These are phyloP conservation scores for Alternaria sp. DNA, from an alignment of 2,329 filamentous ascomycete genomes.

Conservation along the genomic window DNA sequence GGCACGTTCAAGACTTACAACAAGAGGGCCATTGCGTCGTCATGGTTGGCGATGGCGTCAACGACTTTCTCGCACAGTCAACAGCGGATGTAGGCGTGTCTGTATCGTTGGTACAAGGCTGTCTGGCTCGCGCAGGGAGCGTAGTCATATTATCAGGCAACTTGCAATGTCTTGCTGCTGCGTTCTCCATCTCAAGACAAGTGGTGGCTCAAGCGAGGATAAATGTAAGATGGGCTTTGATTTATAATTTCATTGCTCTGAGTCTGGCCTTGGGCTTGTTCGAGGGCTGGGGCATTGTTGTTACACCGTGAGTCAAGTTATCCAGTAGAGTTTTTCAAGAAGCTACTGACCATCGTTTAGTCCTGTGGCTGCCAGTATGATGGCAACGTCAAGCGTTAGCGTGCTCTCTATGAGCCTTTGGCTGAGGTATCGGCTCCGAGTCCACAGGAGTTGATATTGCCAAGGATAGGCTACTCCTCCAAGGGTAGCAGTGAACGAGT, in stretches of 20 bases:
- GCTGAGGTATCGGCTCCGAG: background rate
- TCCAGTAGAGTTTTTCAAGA: background rate
- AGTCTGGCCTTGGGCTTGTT: background rate
- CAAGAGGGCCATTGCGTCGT: constrained; percentile 9
- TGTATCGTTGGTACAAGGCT: constrained; percentile 15
- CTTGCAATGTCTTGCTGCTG: background rate
- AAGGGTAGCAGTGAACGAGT: too few relatives aligned
- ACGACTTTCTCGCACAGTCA: constrained; percentile 13
- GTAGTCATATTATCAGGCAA: constrained; percentile 13
- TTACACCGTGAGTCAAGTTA: background rate
- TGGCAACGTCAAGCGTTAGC: constrained; percentile 9
- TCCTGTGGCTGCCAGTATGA: constrained; percentile 2
- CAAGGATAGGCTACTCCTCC: too few relatives aligned
- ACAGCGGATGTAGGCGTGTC: constrained; percentile 15
- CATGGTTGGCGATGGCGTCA: constrained; percentile 18
- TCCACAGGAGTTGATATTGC: background rate
- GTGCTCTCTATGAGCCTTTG: constrained; percentile 12
- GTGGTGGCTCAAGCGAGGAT: background rate
- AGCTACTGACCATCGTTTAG: background rate
- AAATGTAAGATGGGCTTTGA: background rate
- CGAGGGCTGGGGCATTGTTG: background rate
- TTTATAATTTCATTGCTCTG: background rate
- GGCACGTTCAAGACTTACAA: constrained; percentile 9
- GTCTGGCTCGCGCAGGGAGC: constrained; percentile 10
- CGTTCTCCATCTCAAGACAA: background rate